Percentiles rank a stretch among this genome's conserved stretches.
phyloP scores from a whole-genome alignment of 805 yeast genomes.

The Clavispora fructus region DNA sequence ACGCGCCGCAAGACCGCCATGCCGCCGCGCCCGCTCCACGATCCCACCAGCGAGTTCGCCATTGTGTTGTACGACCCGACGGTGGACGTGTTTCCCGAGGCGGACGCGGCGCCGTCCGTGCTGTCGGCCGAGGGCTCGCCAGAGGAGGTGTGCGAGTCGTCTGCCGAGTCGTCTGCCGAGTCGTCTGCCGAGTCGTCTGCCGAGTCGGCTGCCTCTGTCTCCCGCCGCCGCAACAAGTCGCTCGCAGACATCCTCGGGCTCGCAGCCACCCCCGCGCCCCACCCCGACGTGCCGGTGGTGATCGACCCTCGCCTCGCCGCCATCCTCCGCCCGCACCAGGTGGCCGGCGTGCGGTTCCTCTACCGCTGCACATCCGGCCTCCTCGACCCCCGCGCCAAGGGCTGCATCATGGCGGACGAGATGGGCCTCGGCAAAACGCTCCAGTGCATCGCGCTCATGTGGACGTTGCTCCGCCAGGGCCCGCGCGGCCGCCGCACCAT shows the following conservation, averaged over 20 bases:
- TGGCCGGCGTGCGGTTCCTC: constrained; percentile 89
- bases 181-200: no score
- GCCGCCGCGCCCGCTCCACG: constrained; percentile 92
- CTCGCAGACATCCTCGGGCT: constrained; percentile 80
- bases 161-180: no score
- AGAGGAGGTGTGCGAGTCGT: constrained; percentile 17
- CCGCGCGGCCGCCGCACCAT: constrained; percentile 82
- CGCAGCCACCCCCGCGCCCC: constrained; percentile 45
- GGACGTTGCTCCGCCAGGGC: constrained; percentile 87
- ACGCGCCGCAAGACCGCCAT: constrained; percentile 62
- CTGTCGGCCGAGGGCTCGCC: no score
- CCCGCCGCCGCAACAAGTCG: constrained; percentile 38
- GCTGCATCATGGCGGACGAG: constrained; percentile 98
- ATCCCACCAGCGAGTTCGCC: constrained; percentile 89
- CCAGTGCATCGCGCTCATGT: constrained; percentile 84
- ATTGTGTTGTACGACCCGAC: constrained; percentile 95
- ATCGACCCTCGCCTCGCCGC: constrained; percentile 85
- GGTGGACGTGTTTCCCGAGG: constrained; percentile 51
- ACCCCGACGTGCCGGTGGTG: constrained; percentile 90
- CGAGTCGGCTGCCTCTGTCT: no score
- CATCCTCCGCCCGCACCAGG: constrained; percentile 90
- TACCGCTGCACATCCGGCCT: constrained; percentile 89
- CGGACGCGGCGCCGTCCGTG: no score
- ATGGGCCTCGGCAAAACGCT: constrained; percentile 93
- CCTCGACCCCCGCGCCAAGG: constrained; percentile 76